Evolutionary conservation across 1,139 yeast genomes (phyloP), one percentile per base, ranked within the genome.

Genomic region (Pneumocystis jirovecii): DNA sequence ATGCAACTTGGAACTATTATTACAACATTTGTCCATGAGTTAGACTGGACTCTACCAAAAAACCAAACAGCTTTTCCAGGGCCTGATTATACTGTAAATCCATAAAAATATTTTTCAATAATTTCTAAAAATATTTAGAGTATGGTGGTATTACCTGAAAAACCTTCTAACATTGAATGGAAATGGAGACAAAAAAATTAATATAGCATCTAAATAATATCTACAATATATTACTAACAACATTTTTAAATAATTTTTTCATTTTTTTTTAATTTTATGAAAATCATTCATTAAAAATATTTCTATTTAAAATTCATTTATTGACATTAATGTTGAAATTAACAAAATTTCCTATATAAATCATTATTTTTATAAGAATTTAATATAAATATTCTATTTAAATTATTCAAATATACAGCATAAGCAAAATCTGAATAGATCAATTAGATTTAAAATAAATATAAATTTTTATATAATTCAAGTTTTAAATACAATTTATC

Each of bases 1-100:
- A 39, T 60, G 63, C 99, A 93, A 79, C 83, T 93, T 72, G 96
- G 96, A 66, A 86, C 95, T 66, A 81, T 93, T 68, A 80, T 95
- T 74, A 79, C 90, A 56, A 83, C 90, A 31, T 87, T 81, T 75
- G 83, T 91, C 50, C 87, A 87, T 76, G 85, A 87, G 69, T 77
- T 88, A 74, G 85, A 81, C 74, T 91, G 96, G 96, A 80, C 81
- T 62, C 80, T 85, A 68, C 84, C 85, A 59, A 85, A 83, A 62
- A 65, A 65, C 45, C 73, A 74, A 61, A 75, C 77, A 57, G 76
- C 79, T 61, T 79, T 90, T 44, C 97, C 98, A 63, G 80, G 78
- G 19, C 85, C 88, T 67, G 97, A 93, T 76, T 91, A 85, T 77
- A 85, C 72, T 10, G 57, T 50, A 50, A 50, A 50, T 44, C 19